Evolutionary conservation across 345 rosid genomes (phyloP), one percentile per base, ranked within the genome.

Genomic region (Psidium friedrichsthalianum): DNA sequence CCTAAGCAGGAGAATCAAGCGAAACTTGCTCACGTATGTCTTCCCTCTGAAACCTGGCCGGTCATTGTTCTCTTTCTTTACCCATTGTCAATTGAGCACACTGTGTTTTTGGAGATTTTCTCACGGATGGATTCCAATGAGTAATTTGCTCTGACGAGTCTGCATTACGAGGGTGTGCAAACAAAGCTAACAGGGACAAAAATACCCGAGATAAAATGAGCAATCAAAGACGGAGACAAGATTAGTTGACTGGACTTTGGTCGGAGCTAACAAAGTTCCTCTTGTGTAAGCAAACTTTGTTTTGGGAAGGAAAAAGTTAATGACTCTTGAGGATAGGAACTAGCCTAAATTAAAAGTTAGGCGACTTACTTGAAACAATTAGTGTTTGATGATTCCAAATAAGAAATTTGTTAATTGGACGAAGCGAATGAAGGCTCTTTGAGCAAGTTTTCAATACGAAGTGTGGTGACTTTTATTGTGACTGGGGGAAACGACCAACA

Each of bases 1-100:
- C 96, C 98, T 61, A 87, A 89, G 54, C 99, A 96, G 82, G 91
- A 92, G 83, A 95, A 95, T 87, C 95, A 93, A 84, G 92, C 94
- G 12, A 95, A 95, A 88, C 96, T 95, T 83, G 57, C 95, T 24
- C 98, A 96, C 91, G 97, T 93, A 90, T 84, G 91, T 57, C 13
- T 69, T 56, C 51, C 5, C 59, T 49, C 20, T 18, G 8, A 49
- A 25, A 29, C 1, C 64, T 24, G 61, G 24, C 78, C 36, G 74
- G 42, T 69, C 78, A 11, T 69, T 32, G 78, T 18, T 4, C 78
- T 18, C 11, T 18, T 12, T 69, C 44, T 69, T 69, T 69, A 18
- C 1, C 0, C 78, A 0, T 32, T 16, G 78, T 69, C 13, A 5
- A 2, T 69, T 32, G 78, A 69, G 24, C 47, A 1, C 24, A 44